phyloP scores from a whole-genome alignment of 2,329 filamentous ascomycete genomes.

The Fusarium pseudoanthophilum region DNA sequence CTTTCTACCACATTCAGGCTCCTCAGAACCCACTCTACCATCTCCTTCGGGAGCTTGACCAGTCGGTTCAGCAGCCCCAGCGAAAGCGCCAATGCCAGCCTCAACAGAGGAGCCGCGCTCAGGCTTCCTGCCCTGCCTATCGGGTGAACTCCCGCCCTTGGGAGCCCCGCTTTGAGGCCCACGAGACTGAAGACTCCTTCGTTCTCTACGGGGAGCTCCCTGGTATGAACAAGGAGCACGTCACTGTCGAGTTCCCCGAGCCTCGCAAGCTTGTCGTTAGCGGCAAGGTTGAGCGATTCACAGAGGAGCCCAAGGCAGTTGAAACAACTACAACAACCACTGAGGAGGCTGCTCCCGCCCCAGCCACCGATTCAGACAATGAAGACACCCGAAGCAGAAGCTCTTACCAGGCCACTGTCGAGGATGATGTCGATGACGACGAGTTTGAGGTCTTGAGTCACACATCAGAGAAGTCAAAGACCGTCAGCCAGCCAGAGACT shows the following conservation, averaged over 20 bases:
- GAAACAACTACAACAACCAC: neutral
- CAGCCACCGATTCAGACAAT: neutral
- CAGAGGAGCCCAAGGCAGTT: conserved; percentile 43
- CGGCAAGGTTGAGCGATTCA: conserved; percentile 71
- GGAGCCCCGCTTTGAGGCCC: conserved; percentile 13
- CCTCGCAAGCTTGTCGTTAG: conserved; percentile 73
- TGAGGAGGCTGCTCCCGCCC: neutral
- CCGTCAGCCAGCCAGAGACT: neutral
- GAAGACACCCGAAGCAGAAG: conserved; percentile 25
- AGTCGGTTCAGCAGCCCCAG: conserved; percentile 22
- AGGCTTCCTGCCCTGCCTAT: conserved; percentile 39
- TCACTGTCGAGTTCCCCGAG: conserved; percentile 80
- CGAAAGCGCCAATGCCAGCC: conserved; percentile 20
- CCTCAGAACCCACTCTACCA: conserved; percentile 20
- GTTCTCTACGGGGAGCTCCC: conserved; percentile 82
- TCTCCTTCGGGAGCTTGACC: conserved; percentile 19
- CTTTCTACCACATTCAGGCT: conserved; percentile 10
- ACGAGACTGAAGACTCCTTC: conserved; percentile 63
- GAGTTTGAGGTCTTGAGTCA: conserved; percentile 24
- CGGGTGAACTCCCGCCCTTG: neutral
- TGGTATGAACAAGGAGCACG: conserved; percentile 75
- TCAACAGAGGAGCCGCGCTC: conserved; percentile 4
- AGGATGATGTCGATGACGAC: conserved; percentile 21
- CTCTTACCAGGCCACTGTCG: conserved; percentile 24
- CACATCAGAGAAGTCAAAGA: conserved; percentile 15